phyloP scores from a whole-genome alignment of 176 grass and related monocot genomes.

The Raddia distichophylla region DNA sequence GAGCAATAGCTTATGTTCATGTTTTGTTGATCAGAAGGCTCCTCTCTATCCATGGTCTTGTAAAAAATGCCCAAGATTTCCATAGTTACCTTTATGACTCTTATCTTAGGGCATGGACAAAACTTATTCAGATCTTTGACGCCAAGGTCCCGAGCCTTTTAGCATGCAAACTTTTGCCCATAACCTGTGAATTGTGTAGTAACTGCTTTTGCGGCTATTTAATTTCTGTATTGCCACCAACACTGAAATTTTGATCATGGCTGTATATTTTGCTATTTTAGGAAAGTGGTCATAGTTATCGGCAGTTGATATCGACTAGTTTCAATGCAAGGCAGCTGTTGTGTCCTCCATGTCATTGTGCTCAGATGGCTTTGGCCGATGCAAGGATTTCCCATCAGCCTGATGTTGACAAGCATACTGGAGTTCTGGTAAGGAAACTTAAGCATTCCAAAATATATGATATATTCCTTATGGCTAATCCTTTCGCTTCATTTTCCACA shows the following conservation, averaged over 20 bases:
- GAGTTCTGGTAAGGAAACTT: constrained; percentile 66
- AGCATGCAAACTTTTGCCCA: neutral
- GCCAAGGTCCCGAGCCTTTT: too few relatives aligned
- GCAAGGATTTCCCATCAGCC: constrained; percentile 48
- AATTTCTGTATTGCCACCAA: neutral
- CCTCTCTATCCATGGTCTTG: too few relatives aligned
- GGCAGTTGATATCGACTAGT: constrained; percentile 35
- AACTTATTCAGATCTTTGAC: too few relatives aligned
- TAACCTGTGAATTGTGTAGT: neutral
- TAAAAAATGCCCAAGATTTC: too few relatives aligned
- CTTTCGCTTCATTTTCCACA: constrained; percentile 47
- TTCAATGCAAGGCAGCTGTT: constrained; percentile 36
- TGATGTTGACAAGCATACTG: constrained; percentile 53
- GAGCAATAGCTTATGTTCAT: too few relatives aligned
- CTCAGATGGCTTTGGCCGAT: constrained; percentile 61
- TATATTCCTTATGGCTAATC: constrained; percentile 28
- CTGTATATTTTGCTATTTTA: constrained; percentile 39
- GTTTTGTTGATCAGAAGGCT: too few relatives aligned
- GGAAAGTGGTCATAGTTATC: constrained; percentile 25
- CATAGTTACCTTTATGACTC: too few relatives aligned
- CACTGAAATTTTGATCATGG: neutral
- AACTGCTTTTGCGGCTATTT: neutral
- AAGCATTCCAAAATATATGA: constrained; percentile 7
- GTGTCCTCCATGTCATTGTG: constrained; percentile 47
- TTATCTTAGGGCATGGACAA: too few relatives aligned